These are phyloP conservation scores for Trichoderma erinaceum DNA, from an alignment of 495 filamentous ascomycete species.

Conservation along the genomic window DNA sequence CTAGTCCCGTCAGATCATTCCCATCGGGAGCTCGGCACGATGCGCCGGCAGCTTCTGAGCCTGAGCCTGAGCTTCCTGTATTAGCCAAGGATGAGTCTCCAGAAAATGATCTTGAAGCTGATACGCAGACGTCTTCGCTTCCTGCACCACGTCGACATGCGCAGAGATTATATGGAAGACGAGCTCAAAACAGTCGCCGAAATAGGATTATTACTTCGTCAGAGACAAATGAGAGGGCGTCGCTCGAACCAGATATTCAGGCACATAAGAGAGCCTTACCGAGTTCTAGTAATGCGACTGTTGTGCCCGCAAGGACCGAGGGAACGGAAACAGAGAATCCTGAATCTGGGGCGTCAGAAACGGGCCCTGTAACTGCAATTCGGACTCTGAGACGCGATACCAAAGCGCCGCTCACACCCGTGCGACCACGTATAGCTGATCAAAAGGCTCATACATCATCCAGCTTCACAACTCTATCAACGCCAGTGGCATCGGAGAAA, in stretches of 20 bases:
- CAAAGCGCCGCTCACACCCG: not conserved
- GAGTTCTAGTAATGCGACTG: not conserved
- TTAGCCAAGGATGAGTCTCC: not conserved
- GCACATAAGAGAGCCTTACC: not conserved
- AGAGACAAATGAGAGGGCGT: not conserved
- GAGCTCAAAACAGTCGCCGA: not conserved
- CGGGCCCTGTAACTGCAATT: not conserved
- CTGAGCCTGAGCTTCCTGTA: constrained; percentile 2
- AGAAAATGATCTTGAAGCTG: not conserved
- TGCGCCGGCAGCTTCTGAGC: constrained; percentile 1
- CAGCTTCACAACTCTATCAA: not conserved
- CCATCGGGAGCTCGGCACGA: not conserved
- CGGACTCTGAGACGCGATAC: not conserved
- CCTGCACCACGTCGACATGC: not conserved
- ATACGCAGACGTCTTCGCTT: not conserved
- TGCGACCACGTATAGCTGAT: not conserved
- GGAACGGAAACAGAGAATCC: not conserved
- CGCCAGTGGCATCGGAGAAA: not conserved
- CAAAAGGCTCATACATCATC: not conserved
- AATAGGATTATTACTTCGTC: not conserved
- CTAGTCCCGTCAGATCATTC: constrained; percentile 11
- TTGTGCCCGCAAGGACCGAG: not conserved
- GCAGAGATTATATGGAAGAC: not conserved
- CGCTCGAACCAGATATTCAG: not conserved
- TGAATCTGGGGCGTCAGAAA: not conserved